Evolutionary conservation across 768 basidiomycete species (phyloP), one percentile per base, ranked within the genome.

Genomic region (Amyloporia xantha): DNA sequence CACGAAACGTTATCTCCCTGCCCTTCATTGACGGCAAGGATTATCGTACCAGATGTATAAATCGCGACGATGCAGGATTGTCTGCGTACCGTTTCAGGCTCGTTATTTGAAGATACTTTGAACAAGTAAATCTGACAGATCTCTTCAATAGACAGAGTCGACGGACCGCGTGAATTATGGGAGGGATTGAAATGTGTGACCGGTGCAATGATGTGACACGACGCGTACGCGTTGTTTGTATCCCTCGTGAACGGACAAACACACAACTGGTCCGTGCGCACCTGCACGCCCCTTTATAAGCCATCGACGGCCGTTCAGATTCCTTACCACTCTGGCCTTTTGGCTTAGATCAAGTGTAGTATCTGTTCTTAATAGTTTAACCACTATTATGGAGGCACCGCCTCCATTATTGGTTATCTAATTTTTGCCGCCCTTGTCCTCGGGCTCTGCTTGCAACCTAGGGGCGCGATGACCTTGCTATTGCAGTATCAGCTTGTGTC

Each of bases 291-390:
- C 30, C 30, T 48, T 41, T 48, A 48, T 41, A 40, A 33, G 40
- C 9, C 19, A 19, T 10, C 23, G 6, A 12, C 26, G 15, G 28
- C 17, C 47, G 28, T 21, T 17, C 2, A 5, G 51, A 48, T 35
- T 61, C 61, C 58, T 65, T 59, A 71, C 71, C 71, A 71, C 71
- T 72, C 71, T 71, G 76, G 77, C 77, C 76, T 77, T 75, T 77
- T 79, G 78, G 79, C 78, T 80, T 79, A 79, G 79, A 81, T 80
- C 79, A 81, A 80, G 79, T 80, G 79, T 80, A 81, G 79, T 80
- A 81, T 80, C 79, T 80, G 77, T 80, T 79, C 76, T 79, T 77
- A 71, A 73, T 71, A 79, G 75, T 63, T 65, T 63, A 65, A 65
- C 62, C 64, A 65, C 64, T 63, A 65, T 65, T 65, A 65, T 65